Evolutionary conservation across 352 stramenopile genomes (phyloP), one percentile per base, ranked within the genome.

Genomic region (Hyaloperonospora brassicae): DNA sequence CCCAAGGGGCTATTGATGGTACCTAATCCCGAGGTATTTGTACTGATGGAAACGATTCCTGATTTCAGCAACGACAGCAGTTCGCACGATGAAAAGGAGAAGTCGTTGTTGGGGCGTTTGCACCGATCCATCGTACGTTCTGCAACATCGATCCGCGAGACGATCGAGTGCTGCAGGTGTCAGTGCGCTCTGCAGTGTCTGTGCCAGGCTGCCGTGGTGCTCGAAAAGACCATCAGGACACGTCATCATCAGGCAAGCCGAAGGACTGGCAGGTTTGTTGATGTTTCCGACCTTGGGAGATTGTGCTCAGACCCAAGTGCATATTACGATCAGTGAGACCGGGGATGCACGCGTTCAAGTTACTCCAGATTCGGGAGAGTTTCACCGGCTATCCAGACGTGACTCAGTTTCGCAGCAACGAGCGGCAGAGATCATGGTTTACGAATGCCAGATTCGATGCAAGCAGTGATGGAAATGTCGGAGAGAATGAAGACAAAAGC

Each of bases 331-430:
- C 31, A 86, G 73, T 47, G 76, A 76, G 27, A 79, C 76, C 2
- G 80, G 87, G 59, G 80, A 6, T 91, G 46, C 80, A 78, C 4
- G 80, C 80, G 25, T 87, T 84, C 50, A 91, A 91, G 57, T 61
- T 91, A 47, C 70, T 83, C 39, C 77, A 86, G 55, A 85, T 91
- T 55, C 76, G 89, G 39, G 62, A 83, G 39, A 86, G 76, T 43
- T 59, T 91, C 42, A 84, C 66, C 27, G 70, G 62, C 0, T 73
- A 91, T 44, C 58, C 84, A 13, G 66, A 84, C 40, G 68, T 88
- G 41, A 83, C 70, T 44, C 71, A 77, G 38, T 80, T 73, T 3
- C 64, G 62, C 17, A 66, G 47, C 13, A 49, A 46, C 9, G 55
- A 73, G 23, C 51, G 67, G 36, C 51, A 58, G 17, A 55, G 61